phyloP scores from a whole-genome alignment of 2,329 filamentous ascomycete species.

The Aciculosporium take region DNA sequence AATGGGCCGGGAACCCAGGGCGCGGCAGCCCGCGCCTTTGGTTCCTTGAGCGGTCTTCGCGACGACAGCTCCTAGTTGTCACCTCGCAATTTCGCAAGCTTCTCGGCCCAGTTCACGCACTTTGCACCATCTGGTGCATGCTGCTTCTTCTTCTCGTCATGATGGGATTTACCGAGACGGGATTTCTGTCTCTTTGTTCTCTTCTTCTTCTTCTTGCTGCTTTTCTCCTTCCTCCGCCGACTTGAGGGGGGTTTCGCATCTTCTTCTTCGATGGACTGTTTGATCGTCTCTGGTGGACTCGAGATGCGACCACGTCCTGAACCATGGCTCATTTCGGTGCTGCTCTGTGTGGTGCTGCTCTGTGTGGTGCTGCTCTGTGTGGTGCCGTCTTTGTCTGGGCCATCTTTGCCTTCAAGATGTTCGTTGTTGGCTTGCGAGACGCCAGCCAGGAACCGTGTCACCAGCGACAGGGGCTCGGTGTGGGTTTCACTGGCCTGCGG shows the following conservation, averaged over 20 bases:
- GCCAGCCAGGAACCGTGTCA: background rate
- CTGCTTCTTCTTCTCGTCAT: background rate
- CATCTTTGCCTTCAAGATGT: too few relatives aligned
- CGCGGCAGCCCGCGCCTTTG: background rate
- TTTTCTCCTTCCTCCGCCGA: background rate
- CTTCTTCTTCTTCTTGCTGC: background rate
- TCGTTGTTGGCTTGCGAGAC: background rate
- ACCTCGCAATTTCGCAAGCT: background rate
- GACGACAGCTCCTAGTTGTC: background rate
- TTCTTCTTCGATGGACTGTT: background rate
- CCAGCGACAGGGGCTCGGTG: background rate
- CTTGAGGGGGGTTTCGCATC: background rate
- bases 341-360: background rate
- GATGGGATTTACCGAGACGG: background rate
- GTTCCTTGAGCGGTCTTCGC: background rate
- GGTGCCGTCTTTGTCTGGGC: background rate
- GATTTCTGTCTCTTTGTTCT: too few relatives aligned
- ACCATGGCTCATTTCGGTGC: background rate
- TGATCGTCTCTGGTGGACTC: background rate
- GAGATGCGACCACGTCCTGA: background rate
- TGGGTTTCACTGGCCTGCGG: background rate
- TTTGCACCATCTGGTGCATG: too few relatives aligned
- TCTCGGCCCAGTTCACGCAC: background rate
- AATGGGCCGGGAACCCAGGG: slow-evolving; percentile 1
- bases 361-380: background rate